These are phyloP conservation scores for Paramecium caudatum DNA, from an alignment of 73 alveolate species.

Conservation along the genomic window DNA sequence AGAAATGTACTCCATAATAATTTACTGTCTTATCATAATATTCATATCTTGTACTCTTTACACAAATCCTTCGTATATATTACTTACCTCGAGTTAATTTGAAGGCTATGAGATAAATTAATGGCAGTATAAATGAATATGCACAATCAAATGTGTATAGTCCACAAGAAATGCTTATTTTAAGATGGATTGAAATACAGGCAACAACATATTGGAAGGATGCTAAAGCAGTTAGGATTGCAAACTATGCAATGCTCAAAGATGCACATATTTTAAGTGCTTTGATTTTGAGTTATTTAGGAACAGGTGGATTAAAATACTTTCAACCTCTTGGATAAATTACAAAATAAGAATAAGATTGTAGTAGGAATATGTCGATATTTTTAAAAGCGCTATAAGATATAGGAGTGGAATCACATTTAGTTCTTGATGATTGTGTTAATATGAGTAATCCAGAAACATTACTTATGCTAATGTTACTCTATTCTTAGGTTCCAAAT, in stretches of 20 bases:
- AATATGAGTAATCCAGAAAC: conserved; percentile 92
- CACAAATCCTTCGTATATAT: conserved; percentile 92
- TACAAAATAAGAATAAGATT: conserved; percentile 78
- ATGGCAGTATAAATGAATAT: conserved; percentile 86
- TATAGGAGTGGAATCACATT: conserved; percentile 84
- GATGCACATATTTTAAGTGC: conserved; percentile 85
- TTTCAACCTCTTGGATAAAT: conserved; percentile 60
- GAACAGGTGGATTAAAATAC: conserved; percentile 43
- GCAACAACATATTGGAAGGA: conserved; percentile 81
- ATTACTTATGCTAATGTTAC: conserved; percentile 86
- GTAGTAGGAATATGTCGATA: conserved; percentile 83
- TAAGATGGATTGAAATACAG: conserved; percentile 91
- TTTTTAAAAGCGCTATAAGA: conserved; percentile 84
- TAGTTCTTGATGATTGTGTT: conserved; percentile 79
- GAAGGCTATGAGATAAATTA: conserved; percentile 88
- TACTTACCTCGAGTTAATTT: conserved; percentile 96
- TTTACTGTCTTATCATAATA: conserved; percentile 92
- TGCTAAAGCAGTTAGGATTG: conserved; percentile 78
- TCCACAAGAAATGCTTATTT: conserved; percentile 86
- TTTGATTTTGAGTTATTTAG: conserved; percentile 68
- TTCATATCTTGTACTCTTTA: conserved; percentile 93
- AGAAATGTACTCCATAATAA: conserved; percentile 55
- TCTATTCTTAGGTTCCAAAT: conserved; percentile 93
- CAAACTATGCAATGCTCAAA: conserved; percentile 82
- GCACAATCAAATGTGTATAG: conserved; percentile 85